These are phyloP conservation scores for Pseudogymnoascus sp. DNA, from an alignment of 2,329 filamentous ascomycete species.

Conservation along the genomic window DNA sequence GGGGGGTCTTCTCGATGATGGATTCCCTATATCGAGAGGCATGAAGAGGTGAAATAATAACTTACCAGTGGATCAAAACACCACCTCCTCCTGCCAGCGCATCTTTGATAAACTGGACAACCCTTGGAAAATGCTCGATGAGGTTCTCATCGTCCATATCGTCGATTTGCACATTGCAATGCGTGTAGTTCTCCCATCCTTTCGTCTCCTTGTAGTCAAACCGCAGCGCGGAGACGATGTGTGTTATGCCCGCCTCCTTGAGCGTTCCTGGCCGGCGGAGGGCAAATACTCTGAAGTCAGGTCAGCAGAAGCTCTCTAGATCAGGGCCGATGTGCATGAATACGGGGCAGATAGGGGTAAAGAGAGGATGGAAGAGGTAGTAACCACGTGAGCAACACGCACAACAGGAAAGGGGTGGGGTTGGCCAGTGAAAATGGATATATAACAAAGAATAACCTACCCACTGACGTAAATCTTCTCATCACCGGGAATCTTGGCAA, in stretches of 20 bases:
- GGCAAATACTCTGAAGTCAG: conserved; percentile 61
- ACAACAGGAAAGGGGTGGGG: neutral
- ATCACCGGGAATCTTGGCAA: conserved; percentile 62
- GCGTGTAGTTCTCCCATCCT: conserved; percentile 54
- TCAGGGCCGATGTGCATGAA: neutral
- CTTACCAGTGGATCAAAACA: conserved; percentile 66
- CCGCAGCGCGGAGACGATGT: conserved; percentile 77
- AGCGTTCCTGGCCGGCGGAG: conserved; percentile 66
- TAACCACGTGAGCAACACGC: neutral
- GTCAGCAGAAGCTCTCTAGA: neutral
- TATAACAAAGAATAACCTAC: conserved; percentile 40
- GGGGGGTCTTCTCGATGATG: no score
- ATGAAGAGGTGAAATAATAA: conserved; percentile 21
- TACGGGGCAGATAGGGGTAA: neutral
- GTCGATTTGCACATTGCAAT: conserved; percentile 76
- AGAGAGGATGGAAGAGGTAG: no score
- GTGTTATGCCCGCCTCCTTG: conserved; percentile 69
- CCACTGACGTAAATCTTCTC: conserved; percentile 72
- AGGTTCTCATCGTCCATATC: conserved; percentile 88
- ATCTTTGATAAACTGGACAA: conserved; percentile 75
- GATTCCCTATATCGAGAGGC: neutral
- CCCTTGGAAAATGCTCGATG: conserved; percentile 68
- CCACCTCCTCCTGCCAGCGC: conserved; percentile 57
- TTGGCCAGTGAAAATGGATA: conserved; percentile 9
- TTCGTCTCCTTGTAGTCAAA: conserved; percentile 49